phyloP scores from a whole-genome alignment of 2,329 filamentous ascomycete genomes.

The Cordyceps sp. region DNA sequence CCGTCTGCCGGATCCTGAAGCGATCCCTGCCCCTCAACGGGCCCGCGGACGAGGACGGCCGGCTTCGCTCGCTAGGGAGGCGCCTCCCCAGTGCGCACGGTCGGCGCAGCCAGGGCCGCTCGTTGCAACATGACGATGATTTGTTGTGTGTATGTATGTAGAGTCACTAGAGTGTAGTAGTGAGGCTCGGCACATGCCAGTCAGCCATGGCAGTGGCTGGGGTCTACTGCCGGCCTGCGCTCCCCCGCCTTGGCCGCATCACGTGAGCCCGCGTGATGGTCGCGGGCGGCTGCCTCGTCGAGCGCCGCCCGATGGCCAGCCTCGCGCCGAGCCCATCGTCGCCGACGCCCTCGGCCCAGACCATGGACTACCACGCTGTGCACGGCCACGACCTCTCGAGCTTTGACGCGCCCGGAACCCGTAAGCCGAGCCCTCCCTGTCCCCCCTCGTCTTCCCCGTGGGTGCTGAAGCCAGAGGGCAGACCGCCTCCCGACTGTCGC shows the following conservation, averaged over 20 bases:
- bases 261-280: conserved; percentile 5
- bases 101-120: too few species aligned
- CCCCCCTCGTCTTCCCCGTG: background rate
- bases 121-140: too few species aligned
- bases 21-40: too few species aligned
- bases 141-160: too few species aligned
- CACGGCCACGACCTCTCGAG: conserved; percentile 45
- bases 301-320: background rate
- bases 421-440: conserved; percentile 17
- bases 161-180: too few species aligned
- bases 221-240: background rate
- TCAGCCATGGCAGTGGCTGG: background rate
- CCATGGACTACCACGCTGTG: conserved; percentile 35
- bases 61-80: too few species aligned
- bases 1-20: too few species aligned
- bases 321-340: background rate
- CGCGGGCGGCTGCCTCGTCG: background rate
- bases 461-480: conserved; percentile 13
- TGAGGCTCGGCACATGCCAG: background rate
- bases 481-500: conserved; percentile 65
- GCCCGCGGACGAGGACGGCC: too few species aligned
- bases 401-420: conserved; percentile 36
- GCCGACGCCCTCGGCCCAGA: too few species aligned
- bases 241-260: background rate
- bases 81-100: too few species aligned